phyloP scores from a whole-genome alignment of 1,139 yeast genomes.

The Cylindricascospora bacillispora region DNA sequence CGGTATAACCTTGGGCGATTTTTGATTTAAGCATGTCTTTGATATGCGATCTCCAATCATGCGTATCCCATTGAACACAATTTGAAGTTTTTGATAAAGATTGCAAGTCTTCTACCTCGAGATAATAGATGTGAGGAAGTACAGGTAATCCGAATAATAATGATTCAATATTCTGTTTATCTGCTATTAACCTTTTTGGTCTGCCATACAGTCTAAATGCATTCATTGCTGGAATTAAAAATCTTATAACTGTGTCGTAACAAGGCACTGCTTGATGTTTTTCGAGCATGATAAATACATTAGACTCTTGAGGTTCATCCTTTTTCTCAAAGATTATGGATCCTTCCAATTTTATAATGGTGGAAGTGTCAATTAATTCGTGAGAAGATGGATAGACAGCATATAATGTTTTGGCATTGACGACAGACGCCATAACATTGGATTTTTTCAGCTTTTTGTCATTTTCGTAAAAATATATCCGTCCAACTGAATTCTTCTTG shows the following conservation, averaged over 20 bases:
- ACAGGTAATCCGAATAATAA: slow-evolving; percentile 86
- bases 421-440: slow-evolving; percentile 66
- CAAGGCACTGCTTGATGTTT: slow-evolving; percentile 90
- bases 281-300: slow-evolving; percentile 92
- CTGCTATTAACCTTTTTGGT: slow-evolving; percentile 79
- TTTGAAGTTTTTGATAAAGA: slow-evolving; percentile 30
- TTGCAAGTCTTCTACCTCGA: slow-evolving; percentile 45
- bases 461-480: slow-evolving; percentile 48
- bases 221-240: slow-evolving; percentile 74
- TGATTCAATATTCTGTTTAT: slow-evolving; percentile 66
- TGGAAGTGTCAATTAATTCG: slow-evolving; percentile 67
- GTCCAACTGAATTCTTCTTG: slow-evolving; percentile 36
- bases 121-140: slow-evolving; percentile 74
- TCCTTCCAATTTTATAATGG: slow-evolving; percentile 83
- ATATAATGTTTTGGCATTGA: slow-evolving; percentile 59
- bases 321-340: slow-evolving; percentile 50
- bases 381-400: slow-evolving; percentile 90
- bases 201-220: slow-evolving; percentile 84
- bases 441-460: slow-evolving; percentile 52
- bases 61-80: slow-evolving; percentile 46
- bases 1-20: slow-evolving; percentile 62
- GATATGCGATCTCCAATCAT: slow-evolving; percentile 56
- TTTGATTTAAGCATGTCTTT: slow-evolving; percentile 54
- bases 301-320: slow-evolving; percentile 56
- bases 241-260: slow-evolving; percentile 82